These are phyloP conservation scores for Jatropha curcas DNA, from an alignment of 345 rosid species.

Conservation along the genomic window DNA sequence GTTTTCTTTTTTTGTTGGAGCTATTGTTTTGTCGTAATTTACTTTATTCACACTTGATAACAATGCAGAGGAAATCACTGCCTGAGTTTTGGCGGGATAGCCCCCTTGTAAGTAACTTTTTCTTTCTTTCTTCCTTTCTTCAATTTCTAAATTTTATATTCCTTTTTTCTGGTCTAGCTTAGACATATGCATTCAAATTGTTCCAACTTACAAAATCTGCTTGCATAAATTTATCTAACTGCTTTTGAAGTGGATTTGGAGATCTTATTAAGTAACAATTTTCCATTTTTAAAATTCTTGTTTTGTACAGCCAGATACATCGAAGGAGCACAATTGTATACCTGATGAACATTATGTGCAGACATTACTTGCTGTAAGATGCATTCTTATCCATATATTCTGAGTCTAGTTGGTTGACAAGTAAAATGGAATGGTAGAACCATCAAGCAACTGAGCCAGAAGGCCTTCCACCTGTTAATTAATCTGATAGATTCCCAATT, in stretches of 20 bases:
- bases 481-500: background rate
- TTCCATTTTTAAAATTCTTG: conserved; percentile 17
- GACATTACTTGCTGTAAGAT: conserved; percentile 85
- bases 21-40: conserved; percentile 6
- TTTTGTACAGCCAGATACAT: conserved; percentile 66
- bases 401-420: background rate
- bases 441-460: background rate
- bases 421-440: background rate
- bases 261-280: conserved; percentile 2
- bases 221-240: background rate
- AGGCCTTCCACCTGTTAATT: background rate
- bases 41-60: conserved; percentile 11
- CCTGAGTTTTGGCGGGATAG: conserved; percentile 96
- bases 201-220: background rate
- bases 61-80: conserved; percentile 73
- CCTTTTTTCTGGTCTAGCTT: background rate
- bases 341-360: conserved; percentile 98
- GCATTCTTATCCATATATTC: background rate
- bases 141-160: background rate
- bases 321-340: conserved; percentile 91
- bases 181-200: background rate
- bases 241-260: conserved; percentile 2
- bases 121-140: background rate
- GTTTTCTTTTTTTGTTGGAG: conserved; percentile 12
- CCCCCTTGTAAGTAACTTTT: conserved; percentile 58